A percentile compares a stretch with the other conserved stretches of the same genome.
These are phyloP conservation scores for Diplocarpon rosae DNA, from an alignment of 2,329 filamentous ascomycete genomes.

Conservation along the genomic window DNA sequence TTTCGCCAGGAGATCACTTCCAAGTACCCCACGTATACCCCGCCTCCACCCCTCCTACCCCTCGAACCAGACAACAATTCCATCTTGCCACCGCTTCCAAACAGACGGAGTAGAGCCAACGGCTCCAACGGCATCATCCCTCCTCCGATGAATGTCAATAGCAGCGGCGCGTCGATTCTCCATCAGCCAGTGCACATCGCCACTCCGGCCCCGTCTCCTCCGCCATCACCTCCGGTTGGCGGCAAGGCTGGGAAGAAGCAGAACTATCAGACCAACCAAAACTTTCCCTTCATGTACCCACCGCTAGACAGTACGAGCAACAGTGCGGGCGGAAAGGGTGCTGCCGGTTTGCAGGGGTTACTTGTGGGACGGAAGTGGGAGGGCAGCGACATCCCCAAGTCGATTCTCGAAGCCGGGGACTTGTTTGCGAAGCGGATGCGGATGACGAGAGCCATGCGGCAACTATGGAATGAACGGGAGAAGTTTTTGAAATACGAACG, in stretches of 20 bases:
- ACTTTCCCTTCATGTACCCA: conserved; percentile 96
- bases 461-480: conserved; percentile 91
- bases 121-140: conserved; percentile 52
- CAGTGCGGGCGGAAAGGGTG: conserved; percentile 79
- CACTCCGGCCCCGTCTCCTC: conserved; percentile 92
- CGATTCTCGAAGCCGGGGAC: conserved; percentile 88
- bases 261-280: conserved; percentile 98
- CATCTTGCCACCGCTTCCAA: conserved; percentile 73
- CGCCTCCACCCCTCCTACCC: conserved; percentile 71
- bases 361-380: conserved; percentile 82
- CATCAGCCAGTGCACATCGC: conserved; percentile 96
- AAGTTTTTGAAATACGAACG: conserved; percentile 85
- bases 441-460: conserved; percentile 82
- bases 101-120: conserved; percentile 54
- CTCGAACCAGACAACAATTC: conserved; percentile 86
- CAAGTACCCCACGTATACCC: conserved; percentile 94
- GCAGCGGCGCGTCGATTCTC: conserved; percentile 65
- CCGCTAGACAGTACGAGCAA: conserved; percentile 84
- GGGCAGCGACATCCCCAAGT: conserved; percentile 86
- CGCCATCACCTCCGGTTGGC: conserved; percentile 75
- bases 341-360: conserved; percentile 65
- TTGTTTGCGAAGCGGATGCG: conserved; percentile 83
- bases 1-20: conserved; percentile 96
- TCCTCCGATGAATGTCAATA: conserved; percentile 40
- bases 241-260: conserved; percentile 97